These are phyloP conservation scores for Fraxinus ornus DNA, from an alignment of 305 asterid genomes.

Conservation along the genomic window DNA sequence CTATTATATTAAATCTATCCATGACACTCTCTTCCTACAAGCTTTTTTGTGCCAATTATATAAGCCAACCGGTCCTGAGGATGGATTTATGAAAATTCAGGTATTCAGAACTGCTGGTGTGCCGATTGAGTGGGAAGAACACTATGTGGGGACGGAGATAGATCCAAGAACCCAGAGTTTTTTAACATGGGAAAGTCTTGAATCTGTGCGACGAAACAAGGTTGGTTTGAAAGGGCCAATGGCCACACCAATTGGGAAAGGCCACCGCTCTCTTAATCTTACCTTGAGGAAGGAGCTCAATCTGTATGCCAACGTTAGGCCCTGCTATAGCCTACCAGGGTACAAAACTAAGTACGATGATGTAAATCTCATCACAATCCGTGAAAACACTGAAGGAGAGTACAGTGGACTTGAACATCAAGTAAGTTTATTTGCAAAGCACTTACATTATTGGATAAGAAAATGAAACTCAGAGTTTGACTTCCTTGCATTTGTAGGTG, in stretches of 20 bases:
- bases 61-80: not conserved
- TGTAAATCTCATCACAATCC: conserved; percentile 88
- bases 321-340: conserved; percentile 95
- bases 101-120: conserved; percentile 72
- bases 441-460: not conserved
- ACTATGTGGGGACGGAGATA: conserved; percentile 77
- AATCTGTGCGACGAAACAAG: conserved; percentile 78
- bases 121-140: conserved; percentile 98
- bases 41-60: not conserved
- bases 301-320: conserved; percentile 96
- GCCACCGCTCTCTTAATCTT: conserved; percentile 95
- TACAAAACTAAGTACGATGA: conserved; percentile 93
- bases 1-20: not conserved
- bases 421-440: conserved; percentile 35
- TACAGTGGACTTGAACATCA: conserved; percentile 99
- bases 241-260: conserved; percentile 99
- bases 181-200: conserved; percentile 97
- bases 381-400: conserved; percentile 98
- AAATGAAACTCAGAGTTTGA: conserved; percentile 1
- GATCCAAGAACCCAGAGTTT: conserved; percentile 98
- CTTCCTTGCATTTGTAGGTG: conserved; percentile 50
- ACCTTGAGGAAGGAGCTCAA: conserved; percentile 95
- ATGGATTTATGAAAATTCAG: conserved; percentile 34
- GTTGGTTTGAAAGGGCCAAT: conserved; percentile 97
- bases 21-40: not conserved